Percentiles rank a stretch among this genome's conserved stretches.
phyloP scores from a whole-genome alignment of 1,284 basidiomycete genomes.

The Ceratobasidium sp. region DNA sequence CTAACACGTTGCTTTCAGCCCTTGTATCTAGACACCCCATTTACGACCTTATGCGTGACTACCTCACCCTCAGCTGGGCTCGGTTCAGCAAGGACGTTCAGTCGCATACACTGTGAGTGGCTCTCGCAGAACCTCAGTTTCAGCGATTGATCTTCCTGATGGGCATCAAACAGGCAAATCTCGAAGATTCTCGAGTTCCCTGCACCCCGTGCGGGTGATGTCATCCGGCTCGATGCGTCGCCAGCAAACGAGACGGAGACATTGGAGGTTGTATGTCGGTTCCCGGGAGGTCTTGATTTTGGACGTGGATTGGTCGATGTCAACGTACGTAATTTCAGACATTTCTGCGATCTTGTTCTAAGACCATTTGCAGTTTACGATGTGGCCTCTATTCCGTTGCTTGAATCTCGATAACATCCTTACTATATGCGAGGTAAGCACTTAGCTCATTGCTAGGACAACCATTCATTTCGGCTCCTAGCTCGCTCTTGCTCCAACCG shows the following conservation, averaged over 20 bases:
- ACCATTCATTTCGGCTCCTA: conserved; percentile 49
- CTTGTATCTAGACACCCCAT: conserved; percentile 90
- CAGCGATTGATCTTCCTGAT: conserved; percentile 21
- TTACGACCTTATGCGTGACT: conserved; percentile 93
- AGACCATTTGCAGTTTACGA: conserved; percentile 69
- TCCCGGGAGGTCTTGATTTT: conserved; percentile 86
- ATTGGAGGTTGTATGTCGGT: conserved; percentile 83
- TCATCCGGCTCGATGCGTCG: conserved; percentile 80
- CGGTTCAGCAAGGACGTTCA: conserved; percentile 92
- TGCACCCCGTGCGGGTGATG: conserved; percentile 85
- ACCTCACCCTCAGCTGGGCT: conserved; percentile 91
- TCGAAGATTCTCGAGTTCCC: conserved; percentile 63
- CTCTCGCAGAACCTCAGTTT: conserved; percentile 21
- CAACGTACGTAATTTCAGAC: conserved; percentile 57
- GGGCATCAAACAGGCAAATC: conserved; percentile 50
- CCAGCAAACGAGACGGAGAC: conserved; percentile 62
- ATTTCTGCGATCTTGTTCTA: conserved; percentile 8
- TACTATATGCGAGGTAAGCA: conserved; percentile 85
- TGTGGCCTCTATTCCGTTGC: conserved; percentile 97
- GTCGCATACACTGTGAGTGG: conserved; percentile 83
- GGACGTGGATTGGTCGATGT: conserved; percentile 84
- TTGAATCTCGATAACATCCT: conserved; percentile 94
- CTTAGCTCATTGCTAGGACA: background rate
- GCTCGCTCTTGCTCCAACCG: conserved; percentile 94
- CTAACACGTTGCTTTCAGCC: conserved; percentile 59